Percentiles rank a stretch among this genome's conserved stretches.
These are phyloP conservation scores for Arabidopsis lyrata DNA, from an alignment of 441 rosid species.

Conservation along the genomic window DNA sequence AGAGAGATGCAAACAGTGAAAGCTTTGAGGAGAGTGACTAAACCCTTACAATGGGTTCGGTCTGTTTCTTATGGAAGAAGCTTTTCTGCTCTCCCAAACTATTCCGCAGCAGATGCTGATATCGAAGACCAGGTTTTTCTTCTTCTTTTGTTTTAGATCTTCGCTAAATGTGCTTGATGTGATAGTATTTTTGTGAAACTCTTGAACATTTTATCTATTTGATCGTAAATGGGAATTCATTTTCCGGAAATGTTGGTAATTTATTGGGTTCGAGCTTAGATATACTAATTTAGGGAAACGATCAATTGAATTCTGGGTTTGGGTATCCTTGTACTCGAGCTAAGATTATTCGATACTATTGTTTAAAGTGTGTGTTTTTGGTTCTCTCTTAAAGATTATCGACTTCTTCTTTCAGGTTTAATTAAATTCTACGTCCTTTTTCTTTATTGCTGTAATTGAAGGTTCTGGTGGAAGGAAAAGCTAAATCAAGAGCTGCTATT, in stretches of 20 bases:
- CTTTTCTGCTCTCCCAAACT: conserved; percentile 75
- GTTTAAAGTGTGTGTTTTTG: too few relatives aligned
- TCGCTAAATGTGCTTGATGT: conserved; percentile 17
- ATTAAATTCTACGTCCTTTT: background rate
- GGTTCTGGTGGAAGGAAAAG: conserved; percentile 93
- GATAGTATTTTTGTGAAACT: background rate
- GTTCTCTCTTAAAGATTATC: too few relatives aligned
- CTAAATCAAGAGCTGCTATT: conserved; percentile 89
- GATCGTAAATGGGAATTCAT: background rate
- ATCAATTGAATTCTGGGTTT: too few relatives aligned
- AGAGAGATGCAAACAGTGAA: conserved; percentile 68
- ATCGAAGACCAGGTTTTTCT: conserved; percentile 67
- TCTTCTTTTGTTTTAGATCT: conserved; percentile 26
- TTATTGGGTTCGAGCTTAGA: too few relatives aligned
- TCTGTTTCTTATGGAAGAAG: conserved; percentile 49
- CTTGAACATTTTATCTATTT: background rate
- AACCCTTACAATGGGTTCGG: conserved; percentile 51
- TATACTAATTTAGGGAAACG: too few relatives aligned
- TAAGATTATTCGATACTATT: too few relatives aligned
- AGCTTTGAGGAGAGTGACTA: conserved; percentile 51
- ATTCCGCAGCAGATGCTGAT: conserved; percentile 53
- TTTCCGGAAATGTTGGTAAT: background rate
- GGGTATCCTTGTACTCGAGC: too few relatives aligned
- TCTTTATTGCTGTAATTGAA: conserved; percentile 44
- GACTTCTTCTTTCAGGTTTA: too few relatives aligned